Evolutionary conservation across 805 yeast genomes (phyloP).

Genomic region (Pichia paraexigua): DNA sequence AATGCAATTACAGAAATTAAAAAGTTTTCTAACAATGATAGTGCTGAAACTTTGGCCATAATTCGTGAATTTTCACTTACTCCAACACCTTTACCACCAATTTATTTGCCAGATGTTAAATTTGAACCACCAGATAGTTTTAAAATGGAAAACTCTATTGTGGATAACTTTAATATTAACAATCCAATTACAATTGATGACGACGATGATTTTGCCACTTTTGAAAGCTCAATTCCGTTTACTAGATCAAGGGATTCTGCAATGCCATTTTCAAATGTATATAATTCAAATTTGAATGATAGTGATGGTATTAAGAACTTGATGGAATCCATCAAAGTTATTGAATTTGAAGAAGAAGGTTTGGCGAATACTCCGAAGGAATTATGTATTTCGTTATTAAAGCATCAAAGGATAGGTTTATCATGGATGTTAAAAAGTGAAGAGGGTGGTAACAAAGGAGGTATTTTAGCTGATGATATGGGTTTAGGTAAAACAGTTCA

Average conservation of each 20-base stretch:
- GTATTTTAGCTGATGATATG: slow-evolving; percentile 77
- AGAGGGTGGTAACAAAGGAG: slow-evolving; percentile 48
- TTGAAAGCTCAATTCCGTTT: neutral
- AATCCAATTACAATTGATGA: slow-evolving; percentile 6
- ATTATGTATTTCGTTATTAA: slow-evolving; percentile 34
- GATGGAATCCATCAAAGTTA: slow-evolving; percentile 40
- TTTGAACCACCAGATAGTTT: neutral
- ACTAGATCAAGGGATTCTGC: neutral
- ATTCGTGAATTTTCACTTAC: slow-evolving; percentile 4
- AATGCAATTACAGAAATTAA: slow-evolving; percentile 7
- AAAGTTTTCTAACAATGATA: slow-evolving; percentile 2
- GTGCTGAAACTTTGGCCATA: neutral
- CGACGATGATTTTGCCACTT: neutral
- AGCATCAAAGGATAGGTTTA: slow-evolving; percentile 79
- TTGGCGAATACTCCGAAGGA: slow-evolving; percentile 62
- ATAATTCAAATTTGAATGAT: slow-evolving; percentile 12
- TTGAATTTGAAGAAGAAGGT: slow-evolving; percentile 40
- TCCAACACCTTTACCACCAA: slow-evolving; percentile 2
- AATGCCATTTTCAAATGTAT: slow-evolving; percentile 8
- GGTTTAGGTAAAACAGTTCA: slow-evolving; percentile 76
- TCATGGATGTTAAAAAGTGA: slow-evolving; percentile 77
- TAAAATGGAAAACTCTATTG: neutral
- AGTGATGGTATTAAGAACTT: slow-evolving; percentile 17
- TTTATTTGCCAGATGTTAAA: neutral
- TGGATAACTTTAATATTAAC: neutral